phyloP scores from a whole-genome alignment of 164 flowering plant species.

The Buxus sempervirens region DNA sequence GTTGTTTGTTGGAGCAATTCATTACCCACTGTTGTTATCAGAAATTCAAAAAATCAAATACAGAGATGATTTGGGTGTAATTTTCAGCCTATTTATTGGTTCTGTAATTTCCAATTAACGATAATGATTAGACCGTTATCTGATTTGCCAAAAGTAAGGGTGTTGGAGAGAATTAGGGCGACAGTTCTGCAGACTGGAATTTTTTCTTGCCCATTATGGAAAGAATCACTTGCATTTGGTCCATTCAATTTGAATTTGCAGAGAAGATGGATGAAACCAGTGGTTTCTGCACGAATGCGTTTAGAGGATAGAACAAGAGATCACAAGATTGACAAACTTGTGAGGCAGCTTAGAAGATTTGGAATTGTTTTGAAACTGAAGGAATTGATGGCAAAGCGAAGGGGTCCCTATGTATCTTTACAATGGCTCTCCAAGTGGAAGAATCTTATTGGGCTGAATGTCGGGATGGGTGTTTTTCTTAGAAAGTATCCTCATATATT shows the following conservation, averaged over 20 bases:
- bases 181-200: slow-evolving; percentile 10
- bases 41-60: too few relatives aligned
- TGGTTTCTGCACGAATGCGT: slow-evolving; percentile 65
- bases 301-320: slow-evolving; percentile 72
- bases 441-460: slow-evolving; percentile 49
- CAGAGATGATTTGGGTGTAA: too few relatives aligned
- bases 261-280: slow-evolving; percentile 68
- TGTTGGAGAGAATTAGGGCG: slow-evolving; percentile 1
- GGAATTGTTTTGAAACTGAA: slow-evolving; percentile 41
- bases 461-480: slow-evolving; percentile 47
- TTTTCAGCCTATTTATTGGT: too few relatives aligned
- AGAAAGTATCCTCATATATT: slow-evolving; percentile 75
- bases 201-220: slow-evolving; percentile 12
- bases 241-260: slow-evolving; percentile 55
- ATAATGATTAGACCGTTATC: slow-evolving; percentile 13
- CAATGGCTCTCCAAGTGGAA: slow-evolving; percentile 72
- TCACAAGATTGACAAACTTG: slow-evolving; percentile 54
- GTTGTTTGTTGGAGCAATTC: too few relatives aligned
- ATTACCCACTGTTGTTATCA: too few relatives aligned
- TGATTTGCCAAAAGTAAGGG: slow-evolving; percentile 5
- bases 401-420: slow-evolving; percentile 60
- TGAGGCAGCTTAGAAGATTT: slow-evolving; percentile 38
- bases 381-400: slow-evolving; percentile 43
- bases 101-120: too few relatives aligned
- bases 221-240: slow-evolving; percentile 32